Base-by-base conservation (phyloP, 352 stramenopile species). In the Phytopythium vexans region DNA sequence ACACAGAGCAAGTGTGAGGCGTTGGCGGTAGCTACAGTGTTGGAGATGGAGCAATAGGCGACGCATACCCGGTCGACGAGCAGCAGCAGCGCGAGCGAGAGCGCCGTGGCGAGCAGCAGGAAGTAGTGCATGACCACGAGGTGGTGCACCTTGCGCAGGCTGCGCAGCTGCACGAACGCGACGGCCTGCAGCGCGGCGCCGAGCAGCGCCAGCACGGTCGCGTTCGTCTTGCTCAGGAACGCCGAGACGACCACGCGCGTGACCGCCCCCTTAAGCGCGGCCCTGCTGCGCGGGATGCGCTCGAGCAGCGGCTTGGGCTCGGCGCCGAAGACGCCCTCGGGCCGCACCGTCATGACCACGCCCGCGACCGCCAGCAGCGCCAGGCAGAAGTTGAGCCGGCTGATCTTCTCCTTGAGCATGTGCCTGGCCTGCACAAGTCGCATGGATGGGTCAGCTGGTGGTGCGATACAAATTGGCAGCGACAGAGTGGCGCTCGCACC, bases 91-190 rank as follows among this genome's bases (percentile, higher is more conserved):
- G 57, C 33, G 4, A 73, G 62, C 12, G 77, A 82, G 15, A 74
- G 48, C 8, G 80, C 49, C 14, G 77, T 77, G 16, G 47, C 59
- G 8, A 64, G 64, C 16, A 84, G 59, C 32, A 88, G 42, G 44
- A 78, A 76, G 56, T 88, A 86, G 54, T 86, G 60, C 56, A 85
- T 74, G n/a, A 85, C 65, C n/a, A 81, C 68, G 27, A 86, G 67
- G 50, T 81, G 66, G 39, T 72, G 62, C 9, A 86, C 44, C 49
- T 72, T 62, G 48, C 82, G 66, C 38, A 86, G 52, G 10, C 63
- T 64, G 3, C 74, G 69, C 33, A 86, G 63, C 7, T 62, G 67
- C 5, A 81, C 56, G 52, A 80, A 88, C 6, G 69, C 61, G 8
- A 69, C 47, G 0, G 74, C 62, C 42, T 81, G 66, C 31, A 55